Evolutionary conservation across 2,329 filamentous ascomycete genomes (phyloP).

Genomic region (Leptographium procerum): DNA sequence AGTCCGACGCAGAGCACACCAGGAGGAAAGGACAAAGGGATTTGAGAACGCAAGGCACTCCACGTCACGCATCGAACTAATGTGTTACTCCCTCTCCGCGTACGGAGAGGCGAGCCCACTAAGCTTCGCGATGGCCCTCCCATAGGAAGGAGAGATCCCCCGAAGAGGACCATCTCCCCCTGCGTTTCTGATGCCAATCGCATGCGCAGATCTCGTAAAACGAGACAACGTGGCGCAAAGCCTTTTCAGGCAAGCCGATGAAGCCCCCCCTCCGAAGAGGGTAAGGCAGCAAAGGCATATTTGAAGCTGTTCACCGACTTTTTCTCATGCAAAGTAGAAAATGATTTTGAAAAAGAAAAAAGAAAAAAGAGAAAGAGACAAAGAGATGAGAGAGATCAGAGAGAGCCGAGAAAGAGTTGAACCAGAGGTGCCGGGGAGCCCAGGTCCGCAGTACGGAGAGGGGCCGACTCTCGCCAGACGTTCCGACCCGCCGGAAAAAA

Average conservation of each 20-base stretch:
- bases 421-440: background rate
- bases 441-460: background rate
- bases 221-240: constrained; percentile 11
- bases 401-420: background rate
- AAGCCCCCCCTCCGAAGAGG: background rate
- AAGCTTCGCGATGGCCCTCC: constrained; percentile 16
- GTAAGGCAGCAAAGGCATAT: background rate
- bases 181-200: constrained; percentile 17
- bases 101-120: constrained; percentile 7
- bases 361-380: background rate
- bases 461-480: background rate
- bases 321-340: constrained; percentile 13
- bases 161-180: constrained; percentile 4
- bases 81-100: constrained; percentile 8
- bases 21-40: background rate
- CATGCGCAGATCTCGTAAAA: constrained; percentile 8
- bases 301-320: constrained; percentile 17
- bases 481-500: background rate
- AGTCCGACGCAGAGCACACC: background rate
- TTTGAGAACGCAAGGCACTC: constrained; percentile 3
- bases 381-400: background rate
- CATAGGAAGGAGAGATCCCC: constrained; percentile 9
- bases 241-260: constrained; percentile 13
- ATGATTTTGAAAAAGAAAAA: constrained; percentile 1
- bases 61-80: constrained; percentile 16